Percentiles rank a stretch among this genome's conserved stretches.
phyloP scores from a whole-genome alignment of 106 monocot genomes.

The Dactylorhiza incarnata region DNA sequence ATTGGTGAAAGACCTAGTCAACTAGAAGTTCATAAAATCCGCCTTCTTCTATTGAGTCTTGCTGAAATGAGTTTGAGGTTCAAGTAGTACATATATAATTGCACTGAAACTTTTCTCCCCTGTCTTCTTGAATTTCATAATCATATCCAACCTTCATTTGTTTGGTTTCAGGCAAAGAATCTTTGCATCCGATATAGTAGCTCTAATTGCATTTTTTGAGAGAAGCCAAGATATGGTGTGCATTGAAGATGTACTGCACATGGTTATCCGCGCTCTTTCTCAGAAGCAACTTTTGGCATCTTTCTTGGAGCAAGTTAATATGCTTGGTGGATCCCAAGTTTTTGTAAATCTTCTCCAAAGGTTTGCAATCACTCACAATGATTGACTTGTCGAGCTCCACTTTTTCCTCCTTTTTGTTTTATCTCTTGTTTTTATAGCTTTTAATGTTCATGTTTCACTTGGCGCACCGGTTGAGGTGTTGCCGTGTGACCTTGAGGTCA shows the following conservation, averaged over 20 bases:
- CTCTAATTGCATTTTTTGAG: slow-evolving; percentile 80
- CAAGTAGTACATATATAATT: background rate
- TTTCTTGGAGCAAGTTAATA: slow-evolving; percentile 83
- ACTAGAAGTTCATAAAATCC: slow-evolving; percentile 83
- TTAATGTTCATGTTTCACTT: background rate
- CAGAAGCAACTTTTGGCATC: slow-evolving; percentile 51
- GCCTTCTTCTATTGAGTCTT: slow-evolving; percentile 87
- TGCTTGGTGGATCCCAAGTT: slow-evolving; percentile 73
- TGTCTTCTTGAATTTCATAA: slow-evolving; percentile 5
- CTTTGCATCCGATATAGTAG: slow-evolving; percentile 55
- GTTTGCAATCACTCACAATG: slow-evolving; percentile 22
- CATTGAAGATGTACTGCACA: slow-evolving; percentile 93
- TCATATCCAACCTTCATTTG: slow-evolving; percentile 1
- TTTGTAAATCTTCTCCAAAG: slow-evolving; percentile 89
- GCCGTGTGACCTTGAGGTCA: too few species aligned
- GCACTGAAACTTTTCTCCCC: background rate
- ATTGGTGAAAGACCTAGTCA: slow-evolving; percentile 53
- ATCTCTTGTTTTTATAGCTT: too few species aligned
- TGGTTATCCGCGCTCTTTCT: slow-evolving; percentile 84
- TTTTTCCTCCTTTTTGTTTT: background rate
- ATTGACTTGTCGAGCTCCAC: background rate
- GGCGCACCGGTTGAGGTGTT: too few species aligned
- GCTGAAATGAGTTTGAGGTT: slow-evolving; percentile 92
- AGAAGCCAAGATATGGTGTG: slow-evolving; percentile 83
- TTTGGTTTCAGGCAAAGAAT: slow-evolving; percentile 62